phyloP scores from a whole-genome alignment of 768 basidiomycete genomes.

The Suillus bovinus region DNA sequence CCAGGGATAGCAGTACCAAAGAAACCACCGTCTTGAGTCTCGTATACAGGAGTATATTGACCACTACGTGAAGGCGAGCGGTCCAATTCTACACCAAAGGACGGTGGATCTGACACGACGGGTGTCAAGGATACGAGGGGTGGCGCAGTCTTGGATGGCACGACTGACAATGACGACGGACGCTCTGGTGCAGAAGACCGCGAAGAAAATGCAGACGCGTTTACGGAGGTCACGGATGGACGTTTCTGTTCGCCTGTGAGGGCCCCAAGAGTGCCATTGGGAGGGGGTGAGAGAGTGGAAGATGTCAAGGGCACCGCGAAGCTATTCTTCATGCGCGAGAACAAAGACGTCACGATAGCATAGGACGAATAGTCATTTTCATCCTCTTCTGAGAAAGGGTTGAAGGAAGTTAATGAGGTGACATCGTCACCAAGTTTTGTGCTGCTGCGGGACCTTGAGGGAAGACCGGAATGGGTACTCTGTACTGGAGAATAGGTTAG shows the following conservation, averaged over 20 bases:
- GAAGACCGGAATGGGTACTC: constrained; percentile 38
- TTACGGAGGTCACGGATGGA: constrained; percentile 48
- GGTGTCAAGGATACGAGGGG: constrained; percentile 86
- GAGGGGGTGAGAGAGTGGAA: constrained; percentile 39
- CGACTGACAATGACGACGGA: constrained; percentile 55
- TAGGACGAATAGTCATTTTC: constrained; percentile 88
- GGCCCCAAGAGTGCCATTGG: constrained; percentile 31
- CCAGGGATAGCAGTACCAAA: constrained; percentile 86
- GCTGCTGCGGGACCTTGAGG: constrained; percentile 64
- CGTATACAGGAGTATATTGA: constrained; percentile 51
- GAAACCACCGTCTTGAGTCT: constrained; percentile 52
- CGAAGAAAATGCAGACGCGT: constrained; percentile 47
- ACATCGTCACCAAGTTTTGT: constrained; percentile 61
- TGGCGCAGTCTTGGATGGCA: constrained; percentile 62
- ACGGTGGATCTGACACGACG: constrained; percentile 76
- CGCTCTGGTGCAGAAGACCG: constrained; percentile 54
- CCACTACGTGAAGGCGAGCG: constrained; percentile 54
- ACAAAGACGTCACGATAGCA: constrained; percentile 76
- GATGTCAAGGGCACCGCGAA: constrained; percentile 67
- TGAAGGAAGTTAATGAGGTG: constrained; percentile 79
- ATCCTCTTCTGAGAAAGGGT: constrained; percentile 92
- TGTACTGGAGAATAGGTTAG: constrained; percentile 29
- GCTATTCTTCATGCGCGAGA: constrained; percentile 81
- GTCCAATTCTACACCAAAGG: constrained; percentile 67
- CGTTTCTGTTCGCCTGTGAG: constrained; percentile 53